Evolutionary conservation across 2,329 filamentous ascomycete genomes (phyloP).

Genomic region (Colletotrichum musicola): DNA sequence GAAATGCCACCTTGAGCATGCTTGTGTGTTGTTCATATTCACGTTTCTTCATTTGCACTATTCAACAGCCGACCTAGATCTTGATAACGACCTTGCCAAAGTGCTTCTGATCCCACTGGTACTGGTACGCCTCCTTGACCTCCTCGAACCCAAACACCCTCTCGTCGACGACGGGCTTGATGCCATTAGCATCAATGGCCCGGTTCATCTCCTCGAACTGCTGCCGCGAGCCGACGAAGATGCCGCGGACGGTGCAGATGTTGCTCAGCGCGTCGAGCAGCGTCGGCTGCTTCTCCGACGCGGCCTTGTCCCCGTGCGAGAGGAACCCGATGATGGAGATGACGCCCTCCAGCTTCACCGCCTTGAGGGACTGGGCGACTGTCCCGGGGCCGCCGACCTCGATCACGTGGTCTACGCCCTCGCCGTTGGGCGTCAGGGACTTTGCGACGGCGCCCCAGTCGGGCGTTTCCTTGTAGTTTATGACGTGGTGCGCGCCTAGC

Average conservation of each 20-base stretch:
- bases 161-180: slow-evolving; percentile 31
- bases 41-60: too few relatives aligned
- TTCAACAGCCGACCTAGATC: slow-evolving; percentile 4
- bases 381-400: slow-evolving; percentile 61
- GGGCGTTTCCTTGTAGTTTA: slow-evolving; percentile 62
- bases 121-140: slow-evolving; percentile 37
- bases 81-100: slow-evolving; percentile 37
- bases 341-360: slow-evolving; percentile 60
- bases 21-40: too few relatives aligned
- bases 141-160: slow-evolving; percentile 36
- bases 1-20: too few relatives aligned
- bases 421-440: slow-evolving; percentile 54
- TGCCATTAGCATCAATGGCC: slow-evolving; percentile 34
- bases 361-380: slow-evolving; percentile 58
- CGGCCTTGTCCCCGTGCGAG: slow-evolving; percentile 17
- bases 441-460: slow-evolving; percentile 61
- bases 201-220: slow-evolving; percentile 38
- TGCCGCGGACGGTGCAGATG: slow-evolving; percentile 34
- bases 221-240: slow-evolving; percentile 36
- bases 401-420: slow-evolving; percentile 61
- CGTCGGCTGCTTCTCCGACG: slow-evolving; percentile 20
- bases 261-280: slow-evolving; percentile 35
- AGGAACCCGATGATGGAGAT: slow-evolving; percentile 54
- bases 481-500: slow-evolving; percentile 62
- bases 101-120: slow-evolving; percentile 34